These are phyloP conservation scores for Fragilaria crotonensis DNA, from an alignment of 108 stramenopile genomes.

Conservation along the genomic window DNA sequence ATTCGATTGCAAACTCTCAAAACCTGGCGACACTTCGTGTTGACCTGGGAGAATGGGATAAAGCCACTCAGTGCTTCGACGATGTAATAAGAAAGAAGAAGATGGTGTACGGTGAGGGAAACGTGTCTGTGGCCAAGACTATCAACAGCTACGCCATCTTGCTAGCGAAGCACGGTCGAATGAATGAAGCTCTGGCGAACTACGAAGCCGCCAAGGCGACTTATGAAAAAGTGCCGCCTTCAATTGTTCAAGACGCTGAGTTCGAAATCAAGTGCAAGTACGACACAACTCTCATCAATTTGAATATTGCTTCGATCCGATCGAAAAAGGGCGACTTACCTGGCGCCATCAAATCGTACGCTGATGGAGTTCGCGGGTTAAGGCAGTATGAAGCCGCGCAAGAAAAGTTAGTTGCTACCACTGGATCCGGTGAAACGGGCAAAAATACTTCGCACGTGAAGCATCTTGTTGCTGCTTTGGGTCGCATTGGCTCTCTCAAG, in stretches of 20 bases:
- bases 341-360: conserved; percentile 67
- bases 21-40: conserved; percentile 71
- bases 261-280: conserved; percentile 80
- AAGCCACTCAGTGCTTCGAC: conserved; percentile 75
- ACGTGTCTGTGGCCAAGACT: conserved; percentile 72
- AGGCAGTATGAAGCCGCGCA: conserved; percentile 59
- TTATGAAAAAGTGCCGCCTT: conserved; percentile 38
- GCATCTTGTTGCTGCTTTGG: conserved; percentile 77
- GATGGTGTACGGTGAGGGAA: conserved; percentile 60
- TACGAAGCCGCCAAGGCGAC: conserved; percentile 68
- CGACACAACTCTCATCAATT: conserved; percentile 75
- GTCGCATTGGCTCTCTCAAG: conserved; percentile 76
- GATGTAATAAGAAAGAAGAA: conserved; percentile 74
- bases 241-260: conserved; percentile 57
- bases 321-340: conserved; percentile 76
- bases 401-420: conserved; percentile 29
- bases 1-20: conserved; percentile 78
- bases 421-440: conserved; percentile 23
- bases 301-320: conserved; percentile 85
- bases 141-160: conserved; percentile 85
- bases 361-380: conserved; percentile 71
- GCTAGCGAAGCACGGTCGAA: conserved; percentile 77
- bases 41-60: conserved; percentile 71
- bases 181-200: conserved; percentile 69
- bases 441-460: conserved; percentile 75